A percentile compares a stretch with the other conserved stretches of the same genome.
These are phyloP conservation scores for Myriangium duriaei DNA, from an alignment of 2,329 filamentous ascomycete genomes.

Conservation along the genomic window DNA sequence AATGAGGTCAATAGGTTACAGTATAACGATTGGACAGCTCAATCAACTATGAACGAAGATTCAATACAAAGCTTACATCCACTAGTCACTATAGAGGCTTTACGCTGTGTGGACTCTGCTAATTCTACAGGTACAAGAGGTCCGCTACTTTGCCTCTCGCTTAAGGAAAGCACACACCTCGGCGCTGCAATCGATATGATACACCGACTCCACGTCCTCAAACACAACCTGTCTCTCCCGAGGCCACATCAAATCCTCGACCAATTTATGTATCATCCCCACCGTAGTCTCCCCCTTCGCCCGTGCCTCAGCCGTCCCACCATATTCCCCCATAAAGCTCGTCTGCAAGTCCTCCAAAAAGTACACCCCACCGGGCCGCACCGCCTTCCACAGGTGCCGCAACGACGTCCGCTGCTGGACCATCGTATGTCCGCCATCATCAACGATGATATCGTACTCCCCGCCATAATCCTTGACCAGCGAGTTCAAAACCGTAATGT, in stretches of 20 bases:
- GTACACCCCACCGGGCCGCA: conserved; percentile 24
- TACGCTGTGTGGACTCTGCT: too few relatives aligned
- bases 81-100: too few relatives aligned
- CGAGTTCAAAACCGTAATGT: conserved; percentile 24
- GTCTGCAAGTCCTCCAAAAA: conserved; percentile 20
- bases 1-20: too few relatives aligned
- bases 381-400: conserved; percentile 24
- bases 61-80: too few relatives aligned
- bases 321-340: conserved; percentile 14
- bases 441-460: conserved; percentile 31
- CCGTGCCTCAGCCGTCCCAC: conserved; percentile 15
- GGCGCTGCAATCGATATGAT: conserved; percentile 12
- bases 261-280: conserved; percentile 16
- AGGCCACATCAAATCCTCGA: conserved; percentile 15
- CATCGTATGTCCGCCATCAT: conserved; percentile 30
- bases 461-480: conserved; percentile 24
- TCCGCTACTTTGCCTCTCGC: too few relatives aligned
- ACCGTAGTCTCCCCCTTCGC: conserved; percentile 14
- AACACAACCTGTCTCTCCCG: conserved; percentile 5
- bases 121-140: too few relatives aligned
- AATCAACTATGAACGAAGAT: too few relatives aligned
- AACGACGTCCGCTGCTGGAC: conserved; percentile 27
- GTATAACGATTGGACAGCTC: too few relatives aligned
- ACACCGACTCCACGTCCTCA: conserved; percentile 9
- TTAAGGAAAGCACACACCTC: conserved; percentile 13